Conservation (phyloP, 2,329 filamentous ascomycete species). For the Mycocentrospora acerina region DNA sequence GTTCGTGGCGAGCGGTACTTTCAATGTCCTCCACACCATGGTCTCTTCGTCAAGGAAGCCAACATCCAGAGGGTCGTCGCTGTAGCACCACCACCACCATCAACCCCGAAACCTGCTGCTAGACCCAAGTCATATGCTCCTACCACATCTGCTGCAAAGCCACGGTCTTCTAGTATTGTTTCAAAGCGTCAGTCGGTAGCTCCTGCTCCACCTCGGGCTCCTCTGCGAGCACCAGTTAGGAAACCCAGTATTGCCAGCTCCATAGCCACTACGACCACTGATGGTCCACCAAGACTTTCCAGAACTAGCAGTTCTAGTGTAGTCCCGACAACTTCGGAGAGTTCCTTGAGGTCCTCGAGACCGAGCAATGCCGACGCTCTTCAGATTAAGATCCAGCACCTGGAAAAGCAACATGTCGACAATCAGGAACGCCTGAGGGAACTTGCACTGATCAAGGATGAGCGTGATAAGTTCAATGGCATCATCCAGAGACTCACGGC, state of each 20-base stretch:
- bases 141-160: conserved; percentile 13
- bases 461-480: conserved; percentile 74
- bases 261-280: conserved; percentile 11
- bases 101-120: conserved; percentile 8
- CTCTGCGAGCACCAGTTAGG: conserved; percentile 13
- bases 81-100: conserved; percentile 46
- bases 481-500: conserved; percentile 89
- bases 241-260: conserved; percentile 22
- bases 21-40: conserved; percentile 67
- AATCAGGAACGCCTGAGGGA: conserved; percentile 82
- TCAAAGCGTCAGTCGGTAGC: conserved; percentile 25
- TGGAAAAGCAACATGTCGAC: conserved; percentile 83
- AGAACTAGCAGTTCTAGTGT: conserved; percentile 17
- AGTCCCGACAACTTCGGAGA: conserved; percentile 12
- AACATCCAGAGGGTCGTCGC: conserved; percentile 60
- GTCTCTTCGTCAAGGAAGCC: conserved; percentile 83
- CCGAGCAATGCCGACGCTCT: conserved; percentile 69
- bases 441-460: conserved; percentile 72
- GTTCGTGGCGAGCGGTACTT: conserved; percentile 90
- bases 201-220: conserved; percentile 6
- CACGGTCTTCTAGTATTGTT: conserved; percentile 28
- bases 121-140: conserved; percentile 7
- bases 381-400: conserved; percentile 79
- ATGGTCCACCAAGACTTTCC: conserved; percentile 4
- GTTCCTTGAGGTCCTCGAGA: conserved; percentile 15